phyloP scores from a whole-genome alignment of 176 grass and related monocot genomes.

The Juncus inflexus region DNA sequence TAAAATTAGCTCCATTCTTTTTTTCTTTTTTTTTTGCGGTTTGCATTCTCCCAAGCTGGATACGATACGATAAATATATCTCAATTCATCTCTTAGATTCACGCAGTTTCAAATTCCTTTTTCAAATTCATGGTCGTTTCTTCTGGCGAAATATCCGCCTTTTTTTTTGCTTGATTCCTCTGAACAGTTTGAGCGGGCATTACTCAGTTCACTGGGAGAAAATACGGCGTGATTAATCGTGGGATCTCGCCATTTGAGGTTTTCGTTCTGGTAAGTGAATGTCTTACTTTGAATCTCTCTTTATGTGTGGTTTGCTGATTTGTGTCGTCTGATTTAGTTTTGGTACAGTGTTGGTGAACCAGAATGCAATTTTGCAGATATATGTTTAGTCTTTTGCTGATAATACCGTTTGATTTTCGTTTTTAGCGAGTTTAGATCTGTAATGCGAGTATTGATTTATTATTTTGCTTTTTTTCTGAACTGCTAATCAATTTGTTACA shows the following conservation, averaged over 20 bases:
- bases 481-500: neutral
- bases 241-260: constrained; percentile 10
- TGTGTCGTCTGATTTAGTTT: constrained; percentile 13
- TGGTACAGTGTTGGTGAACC: constrained; percentile 10
- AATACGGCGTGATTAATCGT: neutral
- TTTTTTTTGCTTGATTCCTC: neutral
- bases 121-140: no score
- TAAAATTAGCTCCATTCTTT: no score
- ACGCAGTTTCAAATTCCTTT: no score
- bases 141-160: neutral
- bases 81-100: no score
- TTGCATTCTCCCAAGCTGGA: no score
- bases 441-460: neutral
- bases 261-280: neutral
- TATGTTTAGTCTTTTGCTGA: neutral
- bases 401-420: neutral
- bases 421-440: constrained; percentile 7
- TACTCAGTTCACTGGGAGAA: neutral
- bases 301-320: constrained; percentile 21
- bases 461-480: neutral
- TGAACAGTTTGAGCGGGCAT: neutral
- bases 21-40: no score
- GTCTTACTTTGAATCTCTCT: neutral
- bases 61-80: no score
- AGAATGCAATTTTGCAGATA: neutral